Base-by-base conservation (phyloP, 208 protist genomes). In the Crithidia expoeki region DNA sequence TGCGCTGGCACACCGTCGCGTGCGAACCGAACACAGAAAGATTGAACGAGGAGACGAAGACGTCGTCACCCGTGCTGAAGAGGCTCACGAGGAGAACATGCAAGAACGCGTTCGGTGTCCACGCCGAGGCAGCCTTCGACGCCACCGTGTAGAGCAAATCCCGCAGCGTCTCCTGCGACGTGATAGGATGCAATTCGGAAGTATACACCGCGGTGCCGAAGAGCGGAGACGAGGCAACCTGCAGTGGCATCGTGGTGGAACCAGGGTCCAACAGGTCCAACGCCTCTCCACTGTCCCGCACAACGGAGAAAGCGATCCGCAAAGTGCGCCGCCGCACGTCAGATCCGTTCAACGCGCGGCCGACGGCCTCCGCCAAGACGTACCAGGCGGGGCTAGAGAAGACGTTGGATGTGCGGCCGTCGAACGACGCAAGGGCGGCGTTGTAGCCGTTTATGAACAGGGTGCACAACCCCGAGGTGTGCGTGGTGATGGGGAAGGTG, bases 1-100 rank as follows among this genome's bases (percentile, higher is more conserved):
- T 30, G 47, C 60, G 52, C 53, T 44, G 46, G 23, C 68, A 71
- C 33, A 60, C 28, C n/a, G 44, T 52, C n/a, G 46, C 42, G 55
- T 84, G 72, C 12, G 79, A 79, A 49, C 79, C 79, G 28, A 68
- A 65, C 14, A 86, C 61, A 28, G 64, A 72, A 11, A 70, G 27
- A n/a, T 49, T 79, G 34, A 86, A 74, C 56, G 76, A 83, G 28
- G 66, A 70, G 21, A 76, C 69, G 16, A 78, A 34, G 30, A 80
- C 74, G 63, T 83, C 76, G 17, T 58, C 55, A 16, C 17, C 57
- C 3, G 53, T 60, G 46, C 46, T 23, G 50, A 77, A 65, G 52
- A 40, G 49, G 70, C 73, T 76, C 11, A 82, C 53, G 25, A 86
- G 50, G 23, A 68, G 69, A 10, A 83, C 69, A 62, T 80, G 64